These are phyloP conservation scores for Fusarium udum DNA, from an alignment of 2,329 filamentous ascomycete species.

Conservation along the genomic window DNA sequence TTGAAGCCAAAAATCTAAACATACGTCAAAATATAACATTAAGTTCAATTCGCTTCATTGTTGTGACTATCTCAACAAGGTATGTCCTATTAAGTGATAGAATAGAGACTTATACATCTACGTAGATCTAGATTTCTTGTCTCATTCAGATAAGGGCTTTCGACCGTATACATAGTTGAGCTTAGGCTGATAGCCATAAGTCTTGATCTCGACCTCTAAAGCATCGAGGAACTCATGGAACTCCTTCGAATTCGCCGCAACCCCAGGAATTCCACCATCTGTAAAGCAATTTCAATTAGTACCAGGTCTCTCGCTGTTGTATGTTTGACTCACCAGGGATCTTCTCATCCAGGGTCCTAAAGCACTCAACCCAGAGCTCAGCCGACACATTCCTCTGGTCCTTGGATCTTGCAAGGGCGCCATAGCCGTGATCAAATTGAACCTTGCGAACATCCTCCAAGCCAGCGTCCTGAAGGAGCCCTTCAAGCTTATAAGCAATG, in stretches of 20 bases:
- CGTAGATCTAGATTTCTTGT: too few relatives aligned
- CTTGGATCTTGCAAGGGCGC: neutral
- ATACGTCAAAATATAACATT: fast-evolving
- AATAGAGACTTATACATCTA: neutral
- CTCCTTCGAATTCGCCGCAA: neutral
- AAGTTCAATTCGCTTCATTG: neutral
- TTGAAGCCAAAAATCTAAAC: fast-evolving
- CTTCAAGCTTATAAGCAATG: neutral
- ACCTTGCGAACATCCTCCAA: neutral
- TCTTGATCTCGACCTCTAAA: neutral
- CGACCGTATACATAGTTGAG: neutral
- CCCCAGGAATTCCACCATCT: neutral
- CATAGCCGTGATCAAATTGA: neutral
- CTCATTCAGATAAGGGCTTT: neutral
- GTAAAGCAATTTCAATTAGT: neutral
- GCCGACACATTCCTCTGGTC: neutral
- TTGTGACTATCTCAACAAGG: fast-evolving
- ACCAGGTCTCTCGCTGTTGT: fast-evolving
- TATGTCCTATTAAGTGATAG: fast-evolving
- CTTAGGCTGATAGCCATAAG: neutral
- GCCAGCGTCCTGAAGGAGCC: neutral
- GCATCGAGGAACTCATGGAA: neutral
- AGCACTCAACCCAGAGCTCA: neutral
- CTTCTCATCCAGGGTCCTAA: neutral
- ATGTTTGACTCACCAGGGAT: neutral